Base-by-base conservation (phyloP, 2,329 filamentous ascomycete genomes). In the Aphanocladium album region DNA sequence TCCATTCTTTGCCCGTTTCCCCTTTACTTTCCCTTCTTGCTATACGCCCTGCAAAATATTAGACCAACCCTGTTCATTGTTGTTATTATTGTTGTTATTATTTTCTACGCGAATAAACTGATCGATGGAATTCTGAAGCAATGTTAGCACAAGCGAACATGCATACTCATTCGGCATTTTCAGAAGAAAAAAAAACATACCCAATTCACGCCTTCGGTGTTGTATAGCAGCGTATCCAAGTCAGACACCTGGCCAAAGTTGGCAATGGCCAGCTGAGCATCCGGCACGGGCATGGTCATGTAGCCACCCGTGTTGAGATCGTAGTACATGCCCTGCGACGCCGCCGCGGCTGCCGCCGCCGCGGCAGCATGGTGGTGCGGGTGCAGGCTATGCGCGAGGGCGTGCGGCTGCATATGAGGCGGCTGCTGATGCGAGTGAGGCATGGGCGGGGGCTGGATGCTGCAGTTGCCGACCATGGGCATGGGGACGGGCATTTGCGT, bases 151-250 rank as follows among this genome's bases (percentile, higher is more conserved):
- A 27, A 37, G 43, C 25, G 12, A 23, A 7, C 14, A 7, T 27
- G 21, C 14, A n/a, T n/a, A n/a, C n/a, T n/a, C n/a, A n/a, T n/a
- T n/a, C n/a, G n/a, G n/a, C n/a, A n/a, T n/a, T n/a, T n/a, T n/a
- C n/a, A n/a, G n/a, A 30, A 25, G 5, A 30, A 61, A 23, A 33
- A 30, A 30, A 50, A 17, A 65, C 74, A 63, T 70, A 77, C 77
- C 77, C 76, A 79, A 60, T 79, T 75, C 43, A 77, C 66, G 17
- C 70, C 65, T 23, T 70, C 70, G 0, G 68, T 64, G 41, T 69
- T 67, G 39, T 68, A 70, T 39, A 78, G 66, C 27, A 77, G 71
- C 57, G 65, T 71, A 21, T 79, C 76, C 5, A 78, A 61, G 6
- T 73, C 69, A n/a, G 71, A 65, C 19, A 70, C 61, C 51, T 76